Evolutionary conservation across 2,329 filamentous ascomycete genomes (phyloP).

Genomic region (Sporothrix brunneoviolacea): DNA sequence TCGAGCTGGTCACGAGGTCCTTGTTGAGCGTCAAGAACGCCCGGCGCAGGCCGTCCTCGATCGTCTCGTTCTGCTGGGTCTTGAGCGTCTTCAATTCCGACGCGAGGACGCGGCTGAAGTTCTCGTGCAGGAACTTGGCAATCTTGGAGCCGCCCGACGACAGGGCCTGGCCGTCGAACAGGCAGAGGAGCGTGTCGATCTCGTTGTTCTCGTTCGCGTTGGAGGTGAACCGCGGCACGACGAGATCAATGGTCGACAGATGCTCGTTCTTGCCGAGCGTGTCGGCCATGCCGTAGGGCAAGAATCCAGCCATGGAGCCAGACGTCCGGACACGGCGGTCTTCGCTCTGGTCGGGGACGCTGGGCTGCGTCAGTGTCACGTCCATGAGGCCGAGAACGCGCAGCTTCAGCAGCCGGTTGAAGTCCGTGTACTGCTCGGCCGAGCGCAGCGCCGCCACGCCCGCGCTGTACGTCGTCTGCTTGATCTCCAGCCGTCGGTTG

Average conservation of each 20-base stretch:
- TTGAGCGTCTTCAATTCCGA: constrained; percentile 73
- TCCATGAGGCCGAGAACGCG: constrained; percentile 94
- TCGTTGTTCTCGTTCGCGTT: constrained; percentile 47
- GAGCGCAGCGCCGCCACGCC: constrained; percentile 45
- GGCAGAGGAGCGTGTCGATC: constrained; percentile 81
- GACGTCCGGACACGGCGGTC: constrained; percentile 95
- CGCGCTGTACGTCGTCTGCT: constrained; percentile 51
- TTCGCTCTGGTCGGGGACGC: constrained; percentile 90
- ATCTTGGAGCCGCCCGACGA: constrained; percentile 89
- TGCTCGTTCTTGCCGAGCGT: constrained; percentile 90
- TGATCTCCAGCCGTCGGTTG: constrained; percentile 93
- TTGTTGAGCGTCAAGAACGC: constrained; percentile 90
- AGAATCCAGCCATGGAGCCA: constrained; percentile 80
- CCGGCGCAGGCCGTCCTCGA: constrained; percentile 74
- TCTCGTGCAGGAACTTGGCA: constrained; percentile 92
- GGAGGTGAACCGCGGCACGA: constrained; percentile 85
- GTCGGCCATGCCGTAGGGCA: constrained; percentile 97
- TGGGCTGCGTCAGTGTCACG: constrained; percentile 88
- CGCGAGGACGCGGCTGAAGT: constrained; percentile 79
- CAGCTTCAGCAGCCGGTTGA: constrained; percentile 75
- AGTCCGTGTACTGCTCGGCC: constrained; percentile 71
- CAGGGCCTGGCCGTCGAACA: constrained; percentile 91
- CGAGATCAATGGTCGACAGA: constrained; percentile 89
- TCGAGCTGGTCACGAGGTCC: constrained; percentile 79
- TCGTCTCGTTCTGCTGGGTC: constrained; percentile 60